Evolutionary conservation across 2,329 filamentous ascomycete species (phyloP).

Genomic region (Fusarium beomiforme): DNA sequence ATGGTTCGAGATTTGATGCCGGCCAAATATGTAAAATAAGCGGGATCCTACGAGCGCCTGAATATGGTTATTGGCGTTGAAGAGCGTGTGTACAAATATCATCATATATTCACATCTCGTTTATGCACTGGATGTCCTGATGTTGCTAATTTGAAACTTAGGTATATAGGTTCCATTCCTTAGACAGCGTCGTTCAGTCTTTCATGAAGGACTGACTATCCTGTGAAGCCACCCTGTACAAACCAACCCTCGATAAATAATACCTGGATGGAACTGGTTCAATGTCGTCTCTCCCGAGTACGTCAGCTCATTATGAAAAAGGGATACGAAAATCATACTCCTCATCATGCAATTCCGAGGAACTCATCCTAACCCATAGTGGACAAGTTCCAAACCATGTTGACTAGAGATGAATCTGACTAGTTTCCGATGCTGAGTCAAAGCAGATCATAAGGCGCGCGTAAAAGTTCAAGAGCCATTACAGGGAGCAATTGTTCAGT

Average conservation of each 20-base stretch:
- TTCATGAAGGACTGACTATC: neutral
- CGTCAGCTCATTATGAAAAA: neutral
- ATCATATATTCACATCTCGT: neutral
- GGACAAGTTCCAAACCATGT: neutral
- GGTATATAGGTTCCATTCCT: neutral
- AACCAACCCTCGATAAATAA: neutral
- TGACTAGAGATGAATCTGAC: neutral
- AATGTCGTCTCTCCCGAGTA: neutral
- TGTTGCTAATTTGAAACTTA: neutral
- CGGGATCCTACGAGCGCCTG: neutral
- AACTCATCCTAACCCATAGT: neutral
- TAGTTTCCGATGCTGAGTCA: neutral
- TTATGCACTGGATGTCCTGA: neutral
- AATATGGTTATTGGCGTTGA: neutral
- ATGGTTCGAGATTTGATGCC: neutral
- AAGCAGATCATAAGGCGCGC: neutral
- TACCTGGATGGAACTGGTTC: neutral
- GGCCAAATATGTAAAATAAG: slow-evolving; percentile 4
- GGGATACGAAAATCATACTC: neutral
- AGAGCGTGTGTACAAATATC: slow-evolving; percentile 6
- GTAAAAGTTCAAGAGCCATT: neutral
- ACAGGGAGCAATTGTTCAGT: neutral
- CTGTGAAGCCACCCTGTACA: neutral
- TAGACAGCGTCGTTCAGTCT: neutral
- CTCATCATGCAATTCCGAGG: neutral